A percentile compares a stretch with the other conserved stretches of the same genome.
phyloP scores from a whole-genome alignment of 2,329 filamentous ascomycete genomes.

The Microcyclospora pomicola region DNA sequence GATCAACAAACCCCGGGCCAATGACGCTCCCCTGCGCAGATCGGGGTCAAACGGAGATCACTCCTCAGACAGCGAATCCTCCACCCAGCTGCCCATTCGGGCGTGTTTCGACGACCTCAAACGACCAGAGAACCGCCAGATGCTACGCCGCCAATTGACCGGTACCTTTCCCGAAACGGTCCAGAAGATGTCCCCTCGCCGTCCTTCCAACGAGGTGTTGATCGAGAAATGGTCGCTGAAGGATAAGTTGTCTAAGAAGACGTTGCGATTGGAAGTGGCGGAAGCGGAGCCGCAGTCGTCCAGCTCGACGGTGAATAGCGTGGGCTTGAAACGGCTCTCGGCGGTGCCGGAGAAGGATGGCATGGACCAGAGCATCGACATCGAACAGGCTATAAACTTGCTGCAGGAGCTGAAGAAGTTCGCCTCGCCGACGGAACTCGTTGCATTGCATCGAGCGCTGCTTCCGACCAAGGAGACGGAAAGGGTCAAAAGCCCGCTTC shows the following conservation, averaged over 20 bases:
- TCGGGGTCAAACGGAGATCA: no score
- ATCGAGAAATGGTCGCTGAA: slow-evolving; percentile 1
- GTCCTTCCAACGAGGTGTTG: slow-evolving; percentile 1
- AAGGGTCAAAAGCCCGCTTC: slow-evolving; percentile 6
- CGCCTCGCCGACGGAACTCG: slow-evolving; percentile 34
- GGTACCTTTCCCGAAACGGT: slow-evolving; percentile 8
- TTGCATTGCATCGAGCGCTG: slow-evolving; percentile 26
- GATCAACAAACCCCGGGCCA: background rate
- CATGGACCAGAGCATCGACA: slow-evolving; percentile 23
- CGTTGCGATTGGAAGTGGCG: slow-evolving; percentile 3
- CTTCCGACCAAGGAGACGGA: slow-evolving; percentile 20
- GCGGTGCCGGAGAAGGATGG: slow-evolving; percentile 13
- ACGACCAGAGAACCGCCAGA: slow-evolving; percentile 5
- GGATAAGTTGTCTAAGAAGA: slow-evolving; percentile 4
- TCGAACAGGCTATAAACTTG: slow-evolving; percentile 32
- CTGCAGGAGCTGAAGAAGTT: slow-evolving; percentile 35
- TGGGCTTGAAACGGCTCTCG: slow-evolving; percentile 12
- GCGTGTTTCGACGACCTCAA: slow-evolving; percentile 7
- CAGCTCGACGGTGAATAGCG: slow-evolving; percentile 8
- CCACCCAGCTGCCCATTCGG: slow-evolving; percentile 1
- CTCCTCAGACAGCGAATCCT: no score
- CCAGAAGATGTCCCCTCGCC: slow-evolving; percentile 2
- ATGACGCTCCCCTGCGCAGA: no score
- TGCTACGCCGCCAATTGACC: slow-evolving; percentile 9
- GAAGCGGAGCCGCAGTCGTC: slow-evolving; percentile 7